Evolutionary conservation across 1,139 yeast species (phyloP).

Genomic region (Sugiyamaella sp.): DNA sequence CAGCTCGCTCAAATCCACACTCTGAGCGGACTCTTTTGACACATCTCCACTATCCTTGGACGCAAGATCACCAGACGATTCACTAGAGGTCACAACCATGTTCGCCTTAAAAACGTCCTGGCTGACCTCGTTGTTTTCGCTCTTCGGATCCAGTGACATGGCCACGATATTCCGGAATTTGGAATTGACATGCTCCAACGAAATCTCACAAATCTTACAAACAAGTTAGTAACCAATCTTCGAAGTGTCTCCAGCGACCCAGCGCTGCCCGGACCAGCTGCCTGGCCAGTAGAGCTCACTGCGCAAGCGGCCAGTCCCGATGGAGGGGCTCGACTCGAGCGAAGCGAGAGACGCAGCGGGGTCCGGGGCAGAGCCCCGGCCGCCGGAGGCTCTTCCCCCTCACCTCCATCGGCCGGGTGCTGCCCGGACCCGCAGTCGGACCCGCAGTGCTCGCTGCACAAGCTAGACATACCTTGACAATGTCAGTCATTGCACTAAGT

Average conservation of each 20-base stretch:
- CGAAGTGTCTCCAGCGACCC: too few relatives aligned
- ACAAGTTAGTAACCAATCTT: constrained; percentile 25
- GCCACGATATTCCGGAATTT: constrained; percentile 44
- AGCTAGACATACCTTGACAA: constrained; percentile 40
- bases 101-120: too few relatives aligned
- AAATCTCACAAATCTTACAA: constrained; percentile 38
- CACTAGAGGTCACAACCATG: background rate
- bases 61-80: background rate
- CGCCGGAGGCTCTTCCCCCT: too few relatives aligned
- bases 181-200: constrained; percentile 42
- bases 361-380: too few relatives aligned
- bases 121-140: constrained; percentile 20
- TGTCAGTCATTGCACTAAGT: constrained; percentile 56
- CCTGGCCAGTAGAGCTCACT: too few relatives aligned
- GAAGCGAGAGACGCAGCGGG: too few relatives aligned
- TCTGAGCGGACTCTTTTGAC: background rate
- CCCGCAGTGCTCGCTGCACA: too few relatives aligned
- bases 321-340: too few relatives aligned
- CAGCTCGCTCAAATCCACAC: constrained; percentile 4
- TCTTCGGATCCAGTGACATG: constrained; percentile 22
- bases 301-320: too few relatives aligned
- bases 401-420: too few relatives aligned
- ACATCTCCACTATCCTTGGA: background rate
- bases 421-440: too few relatives aligned
- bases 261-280: too few relatives aligned